Percentiles rank a stretch among this genome's conserved stretches.
phyloP scores from a whole-genome alignment of 805 yeast genomes.

The Saccharomycopsis oosterbeekiorum region DNA sequence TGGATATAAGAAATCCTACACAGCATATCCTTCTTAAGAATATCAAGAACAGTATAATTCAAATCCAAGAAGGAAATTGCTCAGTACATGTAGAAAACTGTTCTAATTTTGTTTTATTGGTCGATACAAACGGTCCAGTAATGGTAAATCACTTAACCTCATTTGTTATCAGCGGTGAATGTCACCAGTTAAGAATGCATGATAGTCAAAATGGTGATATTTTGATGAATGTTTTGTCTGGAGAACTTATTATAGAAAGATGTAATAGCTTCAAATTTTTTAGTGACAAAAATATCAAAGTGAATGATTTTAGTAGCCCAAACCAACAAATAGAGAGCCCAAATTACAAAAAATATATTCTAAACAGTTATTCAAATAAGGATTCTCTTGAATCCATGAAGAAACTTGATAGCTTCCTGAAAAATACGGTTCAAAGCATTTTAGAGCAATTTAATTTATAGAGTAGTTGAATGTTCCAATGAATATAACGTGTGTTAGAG shows the following conservation, averaged over 20 bases:
- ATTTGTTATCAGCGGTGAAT: background rate
- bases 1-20: background rate
- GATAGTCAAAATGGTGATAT: background rate
- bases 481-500: too few species aligned
- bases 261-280: background rate
- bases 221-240: background rate
- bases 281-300: background rate
- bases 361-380: background rate
- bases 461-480: background rate
- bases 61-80: background rate
- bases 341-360: background rate
- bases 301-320: slow-evolving; percentile 6
- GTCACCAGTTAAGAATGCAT: slow-evolving; percentile 9
- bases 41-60: background rate
- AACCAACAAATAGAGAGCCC: background rate
- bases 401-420: background rate
- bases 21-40: background rate
- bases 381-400: background rate
- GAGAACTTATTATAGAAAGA: slow-evolving; percentile 3
- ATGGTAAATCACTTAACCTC: background rate
- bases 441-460: background rate
- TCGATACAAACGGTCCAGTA: slow-evolving; percentile 4
- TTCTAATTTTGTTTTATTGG: background rate
- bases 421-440: background rate
- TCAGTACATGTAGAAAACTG: slow-evolving; percentile 7